phyloP scores from a whole-genome alignment of 352 stramenopile species.

The Halophytophthora polymorphica region DNA sequence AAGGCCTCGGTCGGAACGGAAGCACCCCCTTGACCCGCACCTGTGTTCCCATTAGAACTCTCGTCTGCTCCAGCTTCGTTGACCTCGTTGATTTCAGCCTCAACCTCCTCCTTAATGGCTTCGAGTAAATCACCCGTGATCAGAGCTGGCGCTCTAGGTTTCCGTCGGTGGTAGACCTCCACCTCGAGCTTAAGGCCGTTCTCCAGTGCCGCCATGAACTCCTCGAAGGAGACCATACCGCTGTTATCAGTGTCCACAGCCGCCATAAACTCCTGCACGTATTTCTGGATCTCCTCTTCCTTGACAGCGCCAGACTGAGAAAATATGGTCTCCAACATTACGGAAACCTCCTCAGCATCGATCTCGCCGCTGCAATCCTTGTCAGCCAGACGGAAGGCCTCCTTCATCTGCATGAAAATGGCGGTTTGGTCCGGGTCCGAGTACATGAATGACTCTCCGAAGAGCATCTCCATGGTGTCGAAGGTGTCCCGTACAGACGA shows the following conservation, averaged over 20 bases:
- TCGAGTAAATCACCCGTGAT: not conserved
- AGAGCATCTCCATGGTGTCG: slow-evolving; percentile 59
- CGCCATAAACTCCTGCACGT: slow-evolving; percentile 72
- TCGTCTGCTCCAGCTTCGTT: not conserved
- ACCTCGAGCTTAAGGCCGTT: slow-evolving; percentile 73
- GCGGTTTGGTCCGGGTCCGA: slow-evolving; percentile 70
- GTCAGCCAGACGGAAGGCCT: slow-evolving; percentile 70
- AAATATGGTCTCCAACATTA: slow-evolving; percentile 79
- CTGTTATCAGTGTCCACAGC: slow-evolving; percentile 65
- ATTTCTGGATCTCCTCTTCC: slow-evolving; percentile 62
- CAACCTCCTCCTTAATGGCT: slow-evolving; percentile 16
- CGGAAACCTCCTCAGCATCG: slow-evolving; percentile 65
- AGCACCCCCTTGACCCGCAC: slow-evolving; percentile 3
- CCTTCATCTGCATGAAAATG: slow-evolving; percentile 85
- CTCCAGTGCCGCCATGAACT: slow-evolving; percentile 75
- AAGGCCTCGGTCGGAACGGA: not conserved
- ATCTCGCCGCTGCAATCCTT: slow-evolving; percentile 77
- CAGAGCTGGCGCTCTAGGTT: slow-evolving; percentile 25
- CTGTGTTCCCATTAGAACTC: not conserved
- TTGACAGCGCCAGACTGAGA: slow-evolving; percentile 59
- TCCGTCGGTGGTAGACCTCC: slow-evolving; percentile 58
- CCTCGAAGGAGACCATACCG: slow-evolving; percentile 75
- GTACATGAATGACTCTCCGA: slow-evolving; percentile 73
- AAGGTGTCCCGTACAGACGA: slow-evolving; percentile 59
- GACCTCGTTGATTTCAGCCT: slow-evolving; percentile 15